Base-by-base conservation (phyloP, 2,329 filamentous ascomycete species). In the Alternaria alternata region DNA sequence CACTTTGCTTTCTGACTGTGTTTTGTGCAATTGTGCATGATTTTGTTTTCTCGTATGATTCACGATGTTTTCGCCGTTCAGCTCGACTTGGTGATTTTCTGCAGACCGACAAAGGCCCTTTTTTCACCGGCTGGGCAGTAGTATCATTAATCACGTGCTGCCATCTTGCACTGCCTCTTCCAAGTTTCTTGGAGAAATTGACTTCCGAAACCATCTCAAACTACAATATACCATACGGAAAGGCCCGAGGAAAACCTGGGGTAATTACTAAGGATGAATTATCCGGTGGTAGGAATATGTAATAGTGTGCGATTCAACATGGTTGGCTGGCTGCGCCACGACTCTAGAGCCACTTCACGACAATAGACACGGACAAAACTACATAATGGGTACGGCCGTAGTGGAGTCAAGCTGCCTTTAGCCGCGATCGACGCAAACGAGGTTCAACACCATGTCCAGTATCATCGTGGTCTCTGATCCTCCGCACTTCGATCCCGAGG, bases 131-230 rank as follows among this genome's bases (percentile, higher is more conserved):
- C 44, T 41, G 39, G 20, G 20, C 20, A 34, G 26, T 20, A 36
- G 5, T 26, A 14, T 32, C 12, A 34, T 18, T 44, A 26, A 47
- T 54, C 55, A 47, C n/a, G 41, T 32, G 42, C 11, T 9, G 5
- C 7, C 16, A 18, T 52, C 12, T 28, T 54, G 55, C 49, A 58
- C 55, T 30, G 55, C 55, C 55, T 38, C 41, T 26, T 5, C 46
- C 46, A 38, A 49, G 32, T 49, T 36, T 11, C 46, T 48, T 48
- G 20, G 12, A 11, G 16, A 12, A 36, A 12, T 22, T 11, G 39
- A 39, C 5, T 39, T 39, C 36, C 18, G 1, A 8, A 34, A 20
- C n/a, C 28, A 48, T 34, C 14, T 14, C 18, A 22, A 18, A 22
- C n/a, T 28, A 30, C 44, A 30, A 14, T 48, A 32, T 34, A 32